A percentile compares a stretch with the other conserved stretches of the same genome.
Conservation (phyloP, 495 filamentous ascomycete genomes). For the Xylaria castorea region DNA sequence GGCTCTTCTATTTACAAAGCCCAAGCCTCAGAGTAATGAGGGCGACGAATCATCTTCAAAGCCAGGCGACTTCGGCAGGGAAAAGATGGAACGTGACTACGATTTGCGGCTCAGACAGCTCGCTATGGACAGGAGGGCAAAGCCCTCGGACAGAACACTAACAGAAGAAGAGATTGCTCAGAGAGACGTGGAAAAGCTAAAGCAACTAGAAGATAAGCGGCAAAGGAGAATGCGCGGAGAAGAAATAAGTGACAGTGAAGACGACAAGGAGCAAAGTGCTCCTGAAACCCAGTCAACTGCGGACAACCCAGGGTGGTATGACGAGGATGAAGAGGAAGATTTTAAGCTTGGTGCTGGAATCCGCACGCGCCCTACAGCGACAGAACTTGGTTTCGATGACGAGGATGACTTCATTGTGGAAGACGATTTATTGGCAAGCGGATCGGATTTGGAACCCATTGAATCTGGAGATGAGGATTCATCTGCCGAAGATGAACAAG, state of each 20-base stretch:
- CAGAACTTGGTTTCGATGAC: constrained; percentile 73
- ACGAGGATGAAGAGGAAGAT: constrained; percentile 57
- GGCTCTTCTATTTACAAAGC: constrained; percentile 61
- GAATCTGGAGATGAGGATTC: constrained; percentile 57
- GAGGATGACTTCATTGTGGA: constrained; percentile 94
- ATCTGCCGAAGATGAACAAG: constrained; percentile 61
- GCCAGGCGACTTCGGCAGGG: constrained; percentile 64
- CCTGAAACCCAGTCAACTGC: constrained; percentile 30
- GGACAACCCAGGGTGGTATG: constrained; percentile 34
- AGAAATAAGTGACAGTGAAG: constrained; percentile 51
- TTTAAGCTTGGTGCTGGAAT: constrained; percentile 64
- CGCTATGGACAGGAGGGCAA: constrained; percentile 79
- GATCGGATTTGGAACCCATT: constrained; percentile 67
- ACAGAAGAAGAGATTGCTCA: constrained; percentile 85
- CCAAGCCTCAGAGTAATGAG: constrained; percentile 34
- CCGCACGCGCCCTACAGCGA: constrained; percentile 51
- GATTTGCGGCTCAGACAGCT: constrained; percentile 82
- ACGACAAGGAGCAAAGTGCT: constrained; percentile 43
- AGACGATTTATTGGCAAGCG: constrained; percentile 78
- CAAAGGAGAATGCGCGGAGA: constrained; percentile 77
- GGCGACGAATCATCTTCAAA: constrained; percentile 65
- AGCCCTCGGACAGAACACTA: constrained; percentile 85
- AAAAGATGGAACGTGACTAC: constrained; percentile 74
- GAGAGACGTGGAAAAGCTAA: constrained; percentile 75
- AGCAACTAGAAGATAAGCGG: constrained; percentile 80